phyloP scores from a whole-genome alignment of 1,284 basidiomycete genomes.

The Sanghuangporus sanghuang region DNA sequence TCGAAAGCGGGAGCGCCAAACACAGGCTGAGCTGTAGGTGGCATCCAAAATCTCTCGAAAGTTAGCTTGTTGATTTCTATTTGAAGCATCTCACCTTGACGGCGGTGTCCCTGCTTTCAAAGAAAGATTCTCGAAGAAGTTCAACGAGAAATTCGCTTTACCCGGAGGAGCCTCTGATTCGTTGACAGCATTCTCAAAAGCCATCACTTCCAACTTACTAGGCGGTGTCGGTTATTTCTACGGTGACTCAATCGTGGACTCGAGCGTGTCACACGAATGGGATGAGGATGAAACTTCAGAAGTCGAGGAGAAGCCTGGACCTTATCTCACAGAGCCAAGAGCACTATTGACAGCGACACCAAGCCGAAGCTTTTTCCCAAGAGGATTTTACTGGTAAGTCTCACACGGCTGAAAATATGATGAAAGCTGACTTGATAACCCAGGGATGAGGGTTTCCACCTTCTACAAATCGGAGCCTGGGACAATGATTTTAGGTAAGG shows the following conservation, averaged over 20 bases:
- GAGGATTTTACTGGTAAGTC: slow-evolving; percentile 89
- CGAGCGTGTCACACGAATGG: slow-evolving; percentile 82
- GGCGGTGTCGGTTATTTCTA: slow-evolving; percentile 95
- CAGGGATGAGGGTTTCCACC: slow-evolving; percentile 95
- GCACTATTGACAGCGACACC: slow-evolving; percentile 89
- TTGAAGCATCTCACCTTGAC: slow-evolving; percentile 53
- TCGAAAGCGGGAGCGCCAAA: slow-evolving; percentile 64
- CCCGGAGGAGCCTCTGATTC: slow-evolving; percentile 48
- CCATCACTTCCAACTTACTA: slow-evolving; percentile 83
- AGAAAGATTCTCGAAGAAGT: slow-evolving; percentile 60
- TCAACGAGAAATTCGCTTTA: slow-evolving; percentile 65
- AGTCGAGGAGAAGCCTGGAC: slow-evolving; percentile 43
- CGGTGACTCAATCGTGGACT: slow-evolving; percentile 85
- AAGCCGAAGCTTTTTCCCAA: slow-evolving; percentile 91
- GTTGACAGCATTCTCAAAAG: slow-evolving; percentile 75
- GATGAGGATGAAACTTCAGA: slow-evolving; percentile 71
- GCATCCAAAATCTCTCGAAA: neutral
- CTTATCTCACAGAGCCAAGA: slow-evolving; percentile 67
- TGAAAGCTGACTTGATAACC: neutral
- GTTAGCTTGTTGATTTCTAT: slow-evolving; percentile 14
- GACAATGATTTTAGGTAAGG: slow-evolving; percentile 82
- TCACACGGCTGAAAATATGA: neutral
- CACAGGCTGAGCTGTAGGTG: slow-evolving; percentile 57
- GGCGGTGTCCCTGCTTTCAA: slow-evolving; percentile 65
- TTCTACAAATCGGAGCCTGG: slow-evolving; percentile 86